Conservation (phyloP, 768 basidiomycete genomes). For the Daedalea quercina region DNA sequence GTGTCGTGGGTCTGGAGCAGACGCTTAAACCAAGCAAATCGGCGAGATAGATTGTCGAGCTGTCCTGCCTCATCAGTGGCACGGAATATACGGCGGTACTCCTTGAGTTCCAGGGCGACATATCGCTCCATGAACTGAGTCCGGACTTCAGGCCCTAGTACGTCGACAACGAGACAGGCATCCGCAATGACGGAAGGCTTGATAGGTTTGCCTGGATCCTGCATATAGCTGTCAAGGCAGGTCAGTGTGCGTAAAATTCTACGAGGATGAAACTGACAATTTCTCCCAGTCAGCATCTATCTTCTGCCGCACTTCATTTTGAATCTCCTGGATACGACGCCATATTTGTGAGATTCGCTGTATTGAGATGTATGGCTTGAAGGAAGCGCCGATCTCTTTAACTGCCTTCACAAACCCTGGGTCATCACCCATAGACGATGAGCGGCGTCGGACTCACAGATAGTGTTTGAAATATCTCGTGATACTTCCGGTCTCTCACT, state of each 20-base stretch:
- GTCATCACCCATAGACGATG: neutral
- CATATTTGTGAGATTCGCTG: slow-evolving; percentile 72
- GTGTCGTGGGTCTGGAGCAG: slow-evolving; percentile 81
- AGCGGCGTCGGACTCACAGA: slow-evolving; percentile 44
- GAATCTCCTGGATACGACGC: slow-evolving; percentile 74
- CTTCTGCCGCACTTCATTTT: slow-evolving; percentile 72
- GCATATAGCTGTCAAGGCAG: slow-evolving; percentile 56
- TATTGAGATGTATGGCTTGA: slow-evolving; percentile 75
- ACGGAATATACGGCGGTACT: slow-evolving; percentile 94
- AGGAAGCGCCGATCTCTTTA: slow-evolving; percentile 74
- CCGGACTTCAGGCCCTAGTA: slow-evolving; percentile 81
- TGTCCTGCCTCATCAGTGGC: slow-evolving; percentile 93
- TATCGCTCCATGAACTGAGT: slow-evolving; percentile 82
- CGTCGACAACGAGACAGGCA: slow-evolving; percentile 85
- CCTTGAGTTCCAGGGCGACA: slow-evolving; percentile 83
- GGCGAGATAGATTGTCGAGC: slow-evolving; percentile 86
- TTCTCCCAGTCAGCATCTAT: slow-evolving; percentile 89
- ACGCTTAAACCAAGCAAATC: slow-evolving; percentile 94
- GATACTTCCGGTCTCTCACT: slow-evolving; percentile 72
- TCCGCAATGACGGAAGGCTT: slow-evolving; percentile 65
- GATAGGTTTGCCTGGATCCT: slow-evolving; percentile 59
- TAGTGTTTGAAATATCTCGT: slow-evolving; percentile 78
- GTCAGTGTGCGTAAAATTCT: neutral
- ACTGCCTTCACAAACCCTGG: slow-evolving; percentile 52
- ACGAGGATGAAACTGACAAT: slow-evolving; percentile 54